Evolutionary conservation across 495 filamentous ascomycete genomes (phyloP), one percentile per base, ranked within the genome.

Genomic region (Lasiosphaeria hispida): DNA sequence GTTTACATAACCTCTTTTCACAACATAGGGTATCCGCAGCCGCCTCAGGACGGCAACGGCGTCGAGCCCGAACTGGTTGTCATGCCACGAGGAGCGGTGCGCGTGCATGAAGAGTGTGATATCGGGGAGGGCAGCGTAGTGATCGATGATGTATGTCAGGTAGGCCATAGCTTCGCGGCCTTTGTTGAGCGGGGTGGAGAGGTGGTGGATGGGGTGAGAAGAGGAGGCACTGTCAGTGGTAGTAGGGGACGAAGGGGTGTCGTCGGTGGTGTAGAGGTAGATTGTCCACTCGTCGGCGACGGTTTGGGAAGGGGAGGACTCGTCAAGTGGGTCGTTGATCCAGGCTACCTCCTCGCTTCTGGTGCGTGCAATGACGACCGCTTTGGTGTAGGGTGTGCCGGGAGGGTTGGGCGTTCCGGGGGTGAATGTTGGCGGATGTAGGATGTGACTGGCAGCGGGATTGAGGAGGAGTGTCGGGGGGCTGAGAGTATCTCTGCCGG

Each of bases 111-210:
- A 84, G 50, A 83, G 73, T 51, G 80, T 76, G 8, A 79, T 59
- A 18, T 82, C 77, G 10, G 81, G 80, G 10, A 85, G 76, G 45
- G 69, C 63, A 38, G 81, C 67, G 65, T 85, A 85, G 56, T 82
- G 69, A 55, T 81, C 79, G 57, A 84, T 82, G 15, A 85, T 83
- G 65, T 83, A 84, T n/a, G 80, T 81, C 60, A 84, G 68, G 67
- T 82, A 85, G 0, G 78, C 80, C 78, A 83, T 83, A 14, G 80
- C 80, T 62, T 85, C 82, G 52, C 80, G 72, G 7, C 82, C 82
- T 63, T 85, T 83, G 61, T 84, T 83, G 18, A 61, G 50, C 2
- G 71, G 63, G 15, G 80, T 78, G 13, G 61, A 57, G 42, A 71
- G 63, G 56, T n/a, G 18, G 80, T 54, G 15, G 6, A 30, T 36